A percentile compares a stretch with the other conserved stretches of the same genome.
Evolutionary conservation across 208 protist species (phyloP).

Genomic region (Trypanosoma theileri): DNA sequence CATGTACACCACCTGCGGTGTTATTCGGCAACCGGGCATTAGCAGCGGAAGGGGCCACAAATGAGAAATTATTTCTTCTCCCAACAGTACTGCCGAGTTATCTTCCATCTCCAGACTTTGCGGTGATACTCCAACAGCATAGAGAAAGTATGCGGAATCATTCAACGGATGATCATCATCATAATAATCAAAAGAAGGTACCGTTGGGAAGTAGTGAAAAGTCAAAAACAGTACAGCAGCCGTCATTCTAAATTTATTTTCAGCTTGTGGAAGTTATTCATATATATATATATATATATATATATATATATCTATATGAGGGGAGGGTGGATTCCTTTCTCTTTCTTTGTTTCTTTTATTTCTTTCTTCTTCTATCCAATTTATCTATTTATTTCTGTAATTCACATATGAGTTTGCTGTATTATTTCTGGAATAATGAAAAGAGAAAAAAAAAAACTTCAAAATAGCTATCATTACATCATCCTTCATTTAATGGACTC

Average conservation of each 20-base stretch:
- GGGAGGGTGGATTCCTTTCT: no score
- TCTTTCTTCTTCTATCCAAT: no score
- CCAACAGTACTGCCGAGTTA: slow-evolving; percentile 60
- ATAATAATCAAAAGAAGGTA: no score
- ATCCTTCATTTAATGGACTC: no score
- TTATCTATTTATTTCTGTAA: not conserved
- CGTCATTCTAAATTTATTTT: slow-evolving; percentile 7
- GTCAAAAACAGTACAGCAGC: not conserved
- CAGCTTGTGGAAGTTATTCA: not conserved
- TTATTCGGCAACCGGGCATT: slow-evolving; percentile 26
- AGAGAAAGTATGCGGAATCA: not conserved
- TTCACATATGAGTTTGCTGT: no score
- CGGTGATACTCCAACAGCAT: slow-evolving; percentile 18
- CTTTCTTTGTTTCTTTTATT: no score
- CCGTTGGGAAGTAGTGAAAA: not conserved
- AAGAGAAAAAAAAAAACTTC: no score
- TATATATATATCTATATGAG: no score
- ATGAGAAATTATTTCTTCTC: slow-evolving; percentile 64
- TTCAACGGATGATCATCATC: not conserved
- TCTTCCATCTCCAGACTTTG: slow-evolving; percentile 45
- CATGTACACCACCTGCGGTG: not conserved
- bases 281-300: not conserved
- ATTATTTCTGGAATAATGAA: no score
- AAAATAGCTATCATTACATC: no score
- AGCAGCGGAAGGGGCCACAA: slow-evolving; percentile 31